Conservation (phyloP, 2,329 filamentous ascomycete species). For the Phaeosphaeriaceae sp. region DNA sequence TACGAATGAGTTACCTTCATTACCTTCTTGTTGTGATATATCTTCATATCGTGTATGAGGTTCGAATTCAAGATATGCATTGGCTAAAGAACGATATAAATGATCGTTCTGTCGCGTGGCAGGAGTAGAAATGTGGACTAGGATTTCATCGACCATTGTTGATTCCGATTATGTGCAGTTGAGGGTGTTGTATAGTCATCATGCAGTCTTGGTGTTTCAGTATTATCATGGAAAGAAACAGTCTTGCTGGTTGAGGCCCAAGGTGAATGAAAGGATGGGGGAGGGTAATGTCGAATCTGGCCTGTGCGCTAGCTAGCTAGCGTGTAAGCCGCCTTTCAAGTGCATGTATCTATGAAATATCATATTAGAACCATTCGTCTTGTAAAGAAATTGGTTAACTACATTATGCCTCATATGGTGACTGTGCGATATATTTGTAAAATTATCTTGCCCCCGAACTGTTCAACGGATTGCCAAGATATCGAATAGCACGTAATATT, state of each 20-base stretch:
- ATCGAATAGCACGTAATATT: too few species aligned
- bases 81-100: slow-evolving; percentile 48
- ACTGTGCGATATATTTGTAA: too few species aligned
- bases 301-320: too few species aligned
- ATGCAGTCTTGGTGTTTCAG: slow-evolving; percentile 7
- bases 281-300: not conserved
- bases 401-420: too few species aligned
- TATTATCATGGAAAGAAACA: not conserved
- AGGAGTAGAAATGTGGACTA: slow-evolving; percentile 55
- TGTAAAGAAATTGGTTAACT: too few species aligned
- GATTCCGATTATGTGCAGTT: slow-evolving; percentile 4
- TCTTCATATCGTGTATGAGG: slow-evolving; percentile 6
- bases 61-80: slow-evolving; percentile 50
- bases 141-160: slow-evolving; percentile 48
- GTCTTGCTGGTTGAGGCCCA: not conserved
- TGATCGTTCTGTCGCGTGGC: slow-evolving; percentile 52
- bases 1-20: slow-evolving; percentile 6
- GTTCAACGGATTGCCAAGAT: too few species aligned
- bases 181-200: slow-evolving; percentile 11
- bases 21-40: not conserved
- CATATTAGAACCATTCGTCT: too few species aligned
- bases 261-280: not conserved
- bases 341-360: too few species aligned
- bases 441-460: too few species aligned
- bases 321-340: too few species aligned